phyloP scores from a whole-genome alignment of 2,329 filamentous ascomycete species.

The Aspergillus hiratsukae region DNA sequence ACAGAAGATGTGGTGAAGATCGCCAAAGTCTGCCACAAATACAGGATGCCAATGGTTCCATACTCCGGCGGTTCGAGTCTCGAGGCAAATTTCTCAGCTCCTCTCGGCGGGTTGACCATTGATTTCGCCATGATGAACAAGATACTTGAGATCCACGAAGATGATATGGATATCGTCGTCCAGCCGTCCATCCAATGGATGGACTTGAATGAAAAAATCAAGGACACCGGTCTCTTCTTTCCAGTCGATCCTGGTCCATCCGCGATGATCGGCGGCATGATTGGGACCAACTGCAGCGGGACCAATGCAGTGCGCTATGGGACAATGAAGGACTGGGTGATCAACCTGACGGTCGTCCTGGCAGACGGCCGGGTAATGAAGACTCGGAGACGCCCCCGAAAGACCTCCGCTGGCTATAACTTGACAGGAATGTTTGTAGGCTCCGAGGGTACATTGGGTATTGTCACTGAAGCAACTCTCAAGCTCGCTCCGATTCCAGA shows the following conservation, averaged over 20 bases:
- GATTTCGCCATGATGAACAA: conserved; percentile 87
- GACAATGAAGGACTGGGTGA: conserved; percentile 72
- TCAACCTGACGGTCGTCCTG: conserved; percentile 67
- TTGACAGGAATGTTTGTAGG: conserved; percentile 65
- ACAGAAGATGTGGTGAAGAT: conserved; percentile 63
- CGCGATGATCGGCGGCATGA: conserved; percentile 55
- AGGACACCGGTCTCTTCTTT: conserved; percentile 76
- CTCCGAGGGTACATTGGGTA: conserved; percentile 66
- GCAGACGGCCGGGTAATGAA: conserved; percentile 66
- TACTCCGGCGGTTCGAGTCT: conserved; percentile 83
- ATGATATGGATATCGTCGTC: conserved; percentile 89
- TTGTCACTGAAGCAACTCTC: conserved; percentile 66
- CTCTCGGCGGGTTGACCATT: conserved; percentile 80
- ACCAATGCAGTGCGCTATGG: conserved; percentile 63
- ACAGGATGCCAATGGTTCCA: conserved; percentile 77
- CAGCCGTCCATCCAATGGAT: conserved; percentile 93
- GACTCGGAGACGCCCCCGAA: conserved; percentile 61
- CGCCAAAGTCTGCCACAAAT: conserved; percentile 69
- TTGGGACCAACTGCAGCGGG: conserved; percentile 64
- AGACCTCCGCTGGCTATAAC: conserved; percentile 69
- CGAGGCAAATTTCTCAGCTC: conserved; percentile 86
- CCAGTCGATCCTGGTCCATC: conserved; percentile 79
- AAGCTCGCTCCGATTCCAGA: conserved; percentile 63
- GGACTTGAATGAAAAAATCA: conserved; percentile 71
- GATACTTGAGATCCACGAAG: conserved; percentile 72